Base-by-base conservation (phyloP, 768 basidiomycete species). In the Panaeolus cyanescens region DNA sequence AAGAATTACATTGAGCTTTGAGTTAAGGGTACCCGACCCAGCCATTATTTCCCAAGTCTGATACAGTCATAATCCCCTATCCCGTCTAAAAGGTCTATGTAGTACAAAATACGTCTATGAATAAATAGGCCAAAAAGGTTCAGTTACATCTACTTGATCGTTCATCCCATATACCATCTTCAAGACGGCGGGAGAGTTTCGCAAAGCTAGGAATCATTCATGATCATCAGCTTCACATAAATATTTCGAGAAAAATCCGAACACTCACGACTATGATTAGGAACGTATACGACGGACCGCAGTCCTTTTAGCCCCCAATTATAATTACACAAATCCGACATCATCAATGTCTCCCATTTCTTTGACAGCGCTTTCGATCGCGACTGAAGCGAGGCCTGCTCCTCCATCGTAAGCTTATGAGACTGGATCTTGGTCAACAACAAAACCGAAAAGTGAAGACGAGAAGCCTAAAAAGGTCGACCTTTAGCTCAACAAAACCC, bases 111-210 rank as follows among this genome's bases (percentile, higher is more conserved):
- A n/a, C n/a, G n/a, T 50, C 45, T 50, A 50, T 50, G 45, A 50
- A 20, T 50, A 50, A 28, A 50, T 50, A 28, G 45, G 45, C 45
- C 45, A 50, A 50, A 50, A 50, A 3, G 45, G 45, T 9, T 50
- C 45, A 13, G 45, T 28, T 12, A 50, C 45, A 13, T 50, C 45
- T n/a, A 50, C 45, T 50, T 50, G 22, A 28, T 50, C 45, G 25
- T 50, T 50, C 22, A 50, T 50, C 6, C 45, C 45, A 50, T 50
- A 50, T 12, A 50, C 45, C 45, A 50, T 50, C 45, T 50, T 50
- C 45, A 50, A 28, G 25, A 50, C 25, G 25, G 45, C 25, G 15
- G 25, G 19, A 1, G 25, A 50, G 30, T 10, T 50, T 50, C 45
- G 45, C 22, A 50, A 28, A 30, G 45, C 45, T 50, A 30, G 30